Percentiles rank a stretch among this genome's conserved stretches.
Evolutionary conservation across 306 rosid species (phyloP).

Genomic region (Glycine soja): DNA sequence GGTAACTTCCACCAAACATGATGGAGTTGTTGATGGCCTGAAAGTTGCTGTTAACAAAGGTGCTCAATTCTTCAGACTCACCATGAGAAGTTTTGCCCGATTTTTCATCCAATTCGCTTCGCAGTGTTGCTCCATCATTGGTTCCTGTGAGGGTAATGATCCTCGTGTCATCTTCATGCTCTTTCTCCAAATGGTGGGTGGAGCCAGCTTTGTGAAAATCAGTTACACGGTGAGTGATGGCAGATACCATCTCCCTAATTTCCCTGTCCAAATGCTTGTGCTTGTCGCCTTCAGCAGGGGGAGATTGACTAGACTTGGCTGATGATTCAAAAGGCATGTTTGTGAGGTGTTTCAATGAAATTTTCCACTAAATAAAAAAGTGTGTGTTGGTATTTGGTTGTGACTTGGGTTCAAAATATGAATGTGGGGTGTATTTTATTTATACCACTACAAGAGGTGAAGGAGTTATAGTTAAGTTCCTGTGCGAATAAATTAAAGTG

Average conservation of each 20-base stretch:
- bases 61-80: slow-evolving; percentile 53
- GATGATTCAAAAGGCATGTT: slow-evolving; percentile 58
- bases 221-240: slow-evolving; percentile 68
- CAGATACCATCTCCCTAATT: slow-evolving; percentile 72
- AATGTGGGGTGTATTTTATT: not conserved
- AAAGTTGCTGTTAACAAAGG: slow-evolving; percentile 85
- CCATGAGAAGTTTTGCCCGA: slow-evolving; percentile 28
- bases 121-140: slow-evolving; percentile 77
- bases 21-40: slow-evolving; percentile 89
- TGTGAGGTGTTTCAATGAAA: slow-evolving; percentile 2
- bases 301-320: slow-evolving; percentile 49
- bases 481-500: slow-evolving; percentile 48
- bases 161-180: slow-evolving; percentile 62
- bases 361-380: not conserved
- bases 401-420: not conserved
- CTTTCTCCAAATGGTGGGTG: slow-evolving; percentile 49
- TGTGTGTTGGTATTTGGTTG: too few species aligned
- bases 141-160: slow-evolving; percentile 81
- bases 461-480: not conserved
- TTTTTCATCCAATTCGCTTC: slow-evolving; percentile 63
- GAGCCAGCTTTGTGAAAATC: slow-evolving; percentile 64
- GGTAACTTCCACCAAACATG: slow-evolving; percentile 80
- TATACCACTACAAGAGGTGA: slow-evolving; percentile 37
- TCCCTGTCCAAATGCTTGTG: slow-evolving; percentile 67
- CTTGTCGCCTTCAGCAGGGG: slow-evolving; percentile 47